Base-by-base conservation (phyloP, 1,139 yeast species). In the Geotrichum phurueaensis region DNA sequence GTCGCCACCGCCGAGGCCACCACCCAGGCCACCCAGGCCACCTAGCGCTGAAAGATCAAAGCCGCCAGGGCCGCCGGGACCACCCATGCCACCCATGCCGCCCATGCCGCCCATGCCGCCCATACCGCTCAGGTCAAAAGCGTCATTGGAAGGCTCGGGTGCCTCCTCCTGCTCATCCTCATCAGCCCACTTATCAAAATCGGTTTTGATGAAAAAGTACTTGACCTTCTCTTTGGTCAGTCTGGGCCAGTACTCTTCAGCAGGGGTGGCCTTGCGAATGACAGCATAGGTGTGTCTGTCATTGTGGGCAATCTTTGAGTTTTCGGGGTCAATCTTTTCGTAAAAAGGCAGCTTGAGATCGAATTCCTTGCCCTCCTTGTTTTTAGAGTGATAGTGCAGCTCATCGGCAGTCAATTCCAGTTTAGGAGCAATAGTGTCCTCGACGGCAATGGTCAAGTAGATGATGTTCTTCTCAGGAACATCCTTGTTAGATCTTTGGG, bases 111-210 rank as follows among this genome's bases (percentile, higher is more conserved):
- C 73, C 60, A 60, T 54, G 39, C 72, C 74, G 36, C 64, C 70
- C n/a, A 62, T 58, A 23, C 70, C 74, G 52, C 71, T 72, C 49
- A 71, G 69, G 65, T 73, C 73, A 48, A 69, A 64, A 23, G 78
- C 81, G 49, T 75, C 76, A 63, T 73, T 72, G 59, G 76, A 73
- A 22, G 69, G 73, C 57, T 67, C 67, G 70, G 75, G 54, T 67
- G 75, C 78, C 50, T 80, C 84, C 20, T 78, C 85, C 75, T 89
- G 96, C 75, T 90, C 96, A 70, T 91, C 97, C 78, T 90, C 96
- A 72, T 90, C 96, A 53, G 87, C 95, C 99, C 99, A 94, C 75
- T 86, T 89, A 78, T 92, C 97, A 71, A 94, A 94, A 73, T 94
- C 99, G 18, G 99, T 94, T 79, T 89, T 88, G 73, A 94, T 84